phyloP scores from a whole-genome alignment of 805 yeast species.

The Cyberlindnera samutprakarnensis region DNA sequence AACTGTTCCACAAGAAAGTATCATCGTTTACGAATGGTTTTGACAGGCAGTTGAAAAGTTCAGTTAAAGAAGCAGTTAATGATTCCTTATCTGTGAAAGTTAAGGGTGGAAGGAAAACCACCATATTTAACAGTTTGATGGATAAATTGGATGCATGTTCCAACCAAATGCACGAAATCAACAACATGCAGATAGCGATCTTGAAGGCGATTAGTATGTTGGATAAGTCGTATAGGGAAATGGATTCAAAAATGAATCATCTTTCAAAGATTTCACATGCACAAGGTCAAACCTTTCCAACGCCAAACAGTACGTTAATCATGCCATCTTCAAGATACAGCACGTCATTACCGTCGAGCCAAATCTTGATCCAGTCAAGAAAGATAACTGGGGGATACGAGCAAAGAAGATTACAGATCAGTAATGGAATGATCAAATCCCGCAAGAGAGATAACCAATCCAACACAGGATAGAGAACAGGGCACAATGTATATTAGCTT shows the following conservation, averaged over 20 bases:
- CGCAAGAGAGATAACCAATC: no score
- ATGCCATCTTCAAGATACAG: background rate
- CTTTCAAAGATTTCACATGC: background rate
- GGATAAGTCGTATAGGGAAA: background rate
- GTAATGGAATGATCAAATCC: no score
- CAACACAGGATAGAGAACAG: no score
- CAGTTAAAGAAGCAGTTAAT: slow-evolving; percentile 1
- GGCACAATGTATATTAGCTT: no score
- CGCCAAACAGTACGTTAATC: background rate
- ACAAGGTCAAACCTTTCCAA: background rate
- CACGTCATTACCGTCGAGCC: no score
- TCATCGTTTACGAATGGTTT: background rate
- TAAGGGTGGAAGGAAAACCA: background rate
- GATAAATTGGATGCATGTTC: slow-evolving; percentile 3
- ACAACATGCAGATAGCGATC: slow-evolving; percentile 5
- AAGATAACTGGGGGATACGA: no score
- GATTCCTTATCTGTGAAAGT: background rate
- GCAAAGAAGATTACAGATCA: no score
- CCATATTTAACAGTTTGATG: background rate
- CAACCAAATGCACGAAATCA: slow-evolving; percentile 3
- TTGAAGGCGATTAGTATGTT: background rate
- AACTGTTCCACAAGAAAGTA: background rate
- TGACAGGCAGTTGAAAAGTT: background rate
- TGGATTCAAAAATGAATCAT: background rate
- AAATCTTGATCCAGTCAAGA: no score